Conservation (phyloP, 352 stramenopile species). For the Achlya hypogyna region DNA sequence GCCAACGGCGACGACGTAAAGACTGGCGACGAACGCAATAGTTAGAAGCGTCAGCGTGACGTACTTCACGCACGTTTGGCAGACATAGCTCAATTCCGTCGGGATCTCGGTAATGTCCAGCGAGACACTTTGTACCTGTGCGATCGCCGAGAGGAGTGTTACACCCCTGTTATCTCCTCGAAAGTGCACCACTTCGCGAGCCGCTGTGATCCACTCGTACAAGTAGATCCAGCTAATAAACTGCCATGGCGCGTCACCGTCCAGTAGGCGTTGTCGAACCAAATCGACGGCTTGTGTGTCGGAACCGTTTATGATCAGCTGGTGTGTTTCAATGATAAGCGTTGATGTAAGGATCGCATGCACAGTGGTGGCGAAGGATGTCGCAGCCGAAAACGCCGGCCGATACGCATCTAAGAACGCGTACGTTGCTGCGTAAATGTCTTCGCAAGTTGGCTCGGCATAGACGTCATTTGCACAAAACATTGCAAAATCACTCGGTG, state of each 20-base stretch:
- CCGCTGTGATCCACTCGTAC: not conserved
- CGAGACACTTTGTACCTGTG: not conserved
- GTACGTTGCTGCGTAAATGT: not conserved
- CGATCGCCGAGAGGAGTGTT: not conserved
- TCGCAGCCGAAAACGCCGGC: not conserved
- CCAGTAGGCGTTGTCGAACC: not conserved
- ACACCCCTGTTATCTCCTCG: not conserved
- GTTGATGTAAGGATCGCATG: not conserved
- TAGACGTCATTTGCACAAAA: slow-evolving; percentile 4
- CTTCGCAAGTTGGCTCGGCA: not conserved
- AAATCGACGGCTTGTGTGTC: not conserved
- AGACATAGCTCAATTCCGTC: not conserved
- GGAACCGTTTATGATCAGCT: not conserved
- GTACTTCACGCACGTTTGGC: not conserved
- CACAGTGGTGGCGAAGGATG: not conserved
- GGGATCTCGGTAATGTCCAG: not conserved
- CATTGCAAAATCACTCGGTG: not conserved
- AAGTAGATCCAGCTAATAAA: slow-evolving; percentile 15
- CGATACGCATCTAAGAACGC: not conserved
- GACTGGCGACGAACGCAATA: not conserved
- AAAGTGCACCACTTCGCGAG: slow-evolving; percentile 17
- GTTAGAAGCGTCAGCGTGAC: not conserved
- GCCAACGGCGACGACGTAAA: not conserved
- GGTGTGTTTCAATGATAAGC: not conserved
- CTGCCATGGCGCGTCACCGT: not conserved